phyloP scores from a whole-genome alignment of 2,329 filamentous ascomycete genomes.

The Niveomyces coronatus region DNA sequence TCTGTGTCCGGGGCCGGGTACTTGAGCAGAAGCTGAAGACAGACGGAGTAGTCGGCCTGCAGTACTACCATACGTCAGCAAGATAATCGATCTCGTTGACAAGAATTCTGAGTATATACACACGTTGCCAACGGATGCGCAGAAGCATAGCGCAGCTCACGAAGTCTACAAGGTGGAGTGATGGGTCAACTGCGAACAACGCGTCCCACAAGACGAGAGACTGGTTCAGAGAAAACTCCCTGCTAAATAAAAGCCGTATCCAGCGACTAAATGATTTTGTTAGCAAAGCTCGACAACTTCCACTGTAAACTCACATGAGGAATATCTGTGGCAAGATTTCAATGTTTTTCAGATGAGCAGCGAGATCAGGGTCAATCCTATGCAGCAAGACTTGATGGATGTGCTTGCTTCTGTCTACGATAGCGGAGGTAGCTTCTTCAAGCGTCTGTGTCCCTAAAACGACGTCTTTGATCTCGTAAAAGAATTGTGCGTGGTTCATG shows the following conservation, averaged over 20 bases:
- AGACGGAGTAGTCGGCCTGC: slow-evolving; percentile 77
- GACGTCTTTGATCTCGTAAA: slow-evolving; percentile 64
- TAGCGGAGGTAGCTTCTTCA: slow-evolving; percentile 38
- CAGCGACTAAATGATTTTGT: slow-evolving; percentile 61
- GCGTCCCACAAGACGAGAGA: slow-evolving; percentile 82
- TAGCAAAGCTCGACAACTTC: too few relatives aligned
- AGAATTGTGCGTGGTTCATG: slow-evolving; percentile 79
- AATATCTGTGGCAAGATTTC: slow-evolving; percentile 96
- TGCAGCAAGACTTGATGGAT: slow-evolving; percentile 78
- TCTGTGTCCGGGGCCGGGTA: slow-evolving; percentile 60
- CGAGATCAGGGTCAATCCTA: slow-evolving; percentile 73
- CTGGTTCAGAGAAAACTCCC: slow-evolving; percentile 85
- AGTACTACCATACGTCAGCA: slow-evolving; percentile 48
- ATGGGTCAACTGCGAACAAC: slow-evolving; percentile 77
- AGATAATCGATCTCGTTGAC: background rate
- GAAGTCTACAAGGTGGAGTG: slow-evolving; percentile 70
- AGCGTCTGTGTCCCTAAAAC: slow-evolving; percentile 16
- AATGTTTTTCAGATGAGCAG: slow-evolving; percentile 67
- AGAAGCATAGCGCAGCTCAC: slow-evolving; percentile 93
- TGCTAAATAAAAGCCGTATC: slow-evolving; percentile 85
- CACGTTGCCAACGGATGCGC: slow-evolving; percentile 80
- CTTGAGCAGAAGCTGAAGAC: slow-evolving; percentile 70
- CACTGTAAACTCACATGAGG: slow-evolving; percentile 63
- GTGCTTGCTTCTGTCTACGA: slow-evolving; percentile 74
- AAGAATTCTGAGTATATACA: slow-evolving; percentile 22